Base-by-base conservation (phyloP, 257 asterid species). In the Nicotiana otophora region DNA sequence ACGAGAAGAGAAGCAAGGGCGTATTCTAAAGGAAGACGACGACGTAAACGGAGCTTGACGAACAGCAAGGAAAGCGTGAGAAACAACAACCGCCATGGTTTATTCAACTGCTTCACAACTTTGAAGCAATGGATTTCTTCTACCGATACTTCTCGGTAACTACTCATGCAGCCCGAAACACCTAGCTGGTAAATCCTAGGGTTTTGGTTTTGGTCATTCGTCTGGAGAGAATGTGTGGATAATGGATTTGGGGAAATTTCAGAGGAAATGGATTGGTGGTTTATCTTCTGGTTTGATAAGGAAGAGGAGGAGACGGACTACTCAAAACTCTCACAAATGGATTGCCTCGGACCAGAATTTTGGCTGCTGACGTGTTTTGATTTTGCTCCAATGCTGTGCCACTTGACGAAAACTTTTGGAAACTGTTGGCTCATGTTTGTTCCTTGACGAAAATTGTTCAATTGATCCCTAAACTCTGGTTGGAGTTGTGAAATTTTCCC, bases 101-200 rank as follows among this genome's bases (percentile, higher is more conserved):
- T 54, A 23, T 7, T 53, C 7, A 31, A 28, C n/a, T 58, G 83
- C 78, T 81, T 69, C 87, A 79, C 83, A 64, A 77, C 83, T 85
- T 88, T 88, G 91, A 84, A 88, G 89, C 85, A 84, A 81, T 63
- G 15, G 63, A 33, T 23, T 81, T 65, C 86, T 69, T 36, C 82
- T 39, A 46, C 60, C 54, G 63, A 76, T 76, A 57, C 26, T 78
- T 53, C 88, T 68, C 78, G 87, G 79, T 75, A 78, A 76, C 88
- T 85, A 88, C 87, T 90, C 91, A 89, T 90, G 88, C 94, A 92
- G 92, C 86, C 89, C 84, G 51, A 42, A 42, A 48, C 82, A 54
- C 39, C 61, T 74, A 42, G 51, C 48, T 15, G 65, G 66, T 11
- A n/a, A 15, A 77, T 77, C 28, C 30, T 77, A 77, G 81, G 81